Evolutionary conservation across 257 asterid genomes (phyloP), one percentile per base, ranked within the genome.

Genomic region (Lithospermum erythrorhizon): DNA sequence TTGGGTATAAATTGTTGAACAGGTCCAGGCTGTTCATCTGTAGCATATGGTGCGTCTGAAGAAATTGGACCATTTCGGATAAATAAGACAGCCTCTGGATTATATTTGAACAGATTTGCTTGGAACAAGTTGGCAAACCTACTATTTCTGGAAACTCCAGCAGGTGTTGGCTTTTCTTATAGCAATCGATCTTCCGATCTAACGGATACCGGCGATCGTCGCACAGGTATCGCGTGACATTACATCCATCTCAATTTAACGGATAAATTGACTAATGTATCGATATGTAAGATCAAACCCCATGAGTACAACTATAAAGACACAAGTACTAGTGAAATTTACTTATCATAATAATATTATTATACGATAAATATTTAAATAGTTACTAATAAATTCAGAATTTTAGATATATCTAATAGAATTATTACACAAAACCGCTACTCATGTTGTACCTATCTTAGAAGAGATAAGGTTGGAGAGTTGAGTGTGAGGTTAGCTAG

Each of bases 11-110:
- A 6, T 9, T 6, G 15, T 47, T 16, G 21, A 3, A 11, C 77
- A 90, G 98, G 98, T 55, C 96, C 98, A 0, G 98, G 98, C 16
- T 90, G 98, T 65, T 90, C 98, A 0, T 90, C 98, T 15, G 96
- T 90, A 75, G 98, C 96, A 10, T 90, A 90, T 76, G 98, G 98
- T 20, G 98, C 98, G 57, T 90, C 98, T 0, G 98, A 90, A 68
- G 98, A 90, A 75, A 79, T 90, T 21, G 98, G 98, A 9, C 98
- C 98, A 13, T 90, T 90, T 63, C 76, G 82, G 70, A 79, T 90
- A 9, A 82, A 70, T 83, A 85, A 68, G 70, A 73, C 72, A 0
- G 70, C 84, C 0, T 85, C 95, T 0, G 87, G 95, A 22, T 59
- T 90, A 56, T 79, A 83, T 62, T 60, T 85, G 35, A 90, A 90